Base-by-base conservation (phyloP, 306 rosid genomes). In the Potentilla sterilis region DNA sequence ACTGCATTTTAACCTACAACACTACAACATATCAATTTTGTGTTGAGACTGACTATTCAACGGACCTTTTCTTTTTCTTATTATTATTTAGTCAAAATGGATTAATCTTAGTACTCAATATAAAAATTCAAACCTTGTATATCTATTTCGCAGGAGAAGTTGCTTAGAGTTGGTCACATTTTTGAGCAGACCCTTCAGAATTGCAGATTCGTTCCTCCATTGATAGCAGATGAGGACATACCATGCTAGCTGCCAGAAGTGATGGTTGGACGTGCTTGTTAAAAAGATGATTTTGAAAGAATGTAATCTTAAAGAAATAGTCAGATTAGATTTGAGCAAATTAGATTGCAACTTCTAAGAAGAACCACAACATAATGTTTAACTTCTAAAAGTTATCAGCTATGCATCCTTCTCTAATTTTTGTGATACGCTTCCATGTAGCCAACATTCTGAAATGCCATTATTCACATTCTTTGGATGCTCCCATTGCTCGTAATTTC, bases 111-210 rank as follows among this genome's bases (percentile, higher is more conserved):
- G 7, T 49, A 35, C 74, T 70, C 49, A 2, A 34, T 24, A 35
- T 28, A 28, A 28, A 15, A 41, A 21, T 41, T 41, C 24, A 24
- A 13, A 57, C 42, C 44, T 42, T 18, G 11, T 16, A 43, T 1
- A 44, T 59, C 42, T 18, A 28, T 43, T 51, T 82, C 78, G 75
- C 96, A 92, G 98, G 97, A 83, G 41, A 90, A 89, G 70, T 79
- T 95, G 82, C 89, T 95, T 43, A 90, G 87, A 78, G 97, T 95
- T 67, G 99, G 92, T 57, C 97, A 95, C 78, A 87, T 95, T 78
- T 95, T 92, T 72, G 97, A 95, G 91, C 97, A 92, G 87, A 90
- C 97, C 44, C 93, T 95, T 71, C 84, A 83, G 69, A 80, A 86
- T 67, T 69, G 79, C 78, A 90, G 83, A 81, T 95, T 92, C 75